Conservation (phyloP, 805 yeast genomes). For the Metschnikowia koreensis region DNA sequence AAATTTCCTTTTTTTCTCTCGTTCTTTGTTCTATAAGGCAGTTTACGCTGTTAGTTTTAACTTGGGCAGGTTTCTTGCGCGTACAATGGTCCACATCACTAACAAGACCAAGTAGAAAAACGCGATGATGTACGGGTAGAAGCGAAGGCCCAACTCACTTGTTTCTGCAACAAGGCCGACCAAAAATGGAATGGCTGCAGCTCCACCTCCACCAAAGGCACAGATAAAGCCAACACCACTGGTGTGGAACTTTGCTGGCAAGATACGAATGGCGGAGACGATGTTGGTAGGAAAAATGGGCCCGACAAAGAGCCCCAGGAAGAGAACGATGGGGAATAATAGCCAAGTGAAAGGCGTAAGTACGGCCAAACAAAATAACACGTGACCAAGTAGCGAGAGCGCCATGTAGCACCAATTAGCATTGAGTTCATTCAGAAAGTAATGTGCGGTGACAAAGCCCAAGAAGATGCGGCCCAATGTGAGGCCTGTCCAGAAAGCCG, state of each 20-base stretch:
- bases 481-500: conserved; percentile 51
- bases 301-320: conserved; percentile 51
- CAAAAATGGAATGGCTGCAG: conserved; percentile 68
- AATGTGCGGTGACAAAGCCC: conserved; percentile 54
- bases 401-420: conserved; percentile 44
- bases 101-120: conserved; percentile 24
- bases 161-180: conserved; percentile 50
- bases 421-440: conserved; percentile 45
- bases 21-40: neutral
- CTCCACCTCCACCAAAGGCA: conserved; percentile 81
- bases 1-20: too few species aligned
- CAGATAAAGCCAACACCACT: conserved; percentile 72
- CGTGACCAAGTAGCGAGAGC: conserved; percentile 29
- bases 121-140: conserved; percentile 32
- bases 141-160: conserved; percentile 30
- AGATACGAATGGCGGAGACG: conserved; percentile 56
- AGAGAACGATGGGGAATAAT: conserved; percentile 35
- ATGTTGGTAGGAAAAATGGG: conserved; percentile 68
- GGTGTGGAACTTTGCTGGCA: conserved; percentile 61
- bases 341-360: conserved; percentile 24
- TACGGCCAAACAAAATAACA: conserved; percentile 31
- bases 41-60: conserved; percentile 1
- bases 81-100: conserved; percentile 25
- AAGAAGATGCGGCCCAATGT: conserved; percentile 47
- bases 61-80: conserved; percentile 1